Percentiles rank a stretch among this genome's conserved stretches.
Conservation (phyloP, 176 grass and related monocot genomes). For the Lolium multiflorum region DNA sequence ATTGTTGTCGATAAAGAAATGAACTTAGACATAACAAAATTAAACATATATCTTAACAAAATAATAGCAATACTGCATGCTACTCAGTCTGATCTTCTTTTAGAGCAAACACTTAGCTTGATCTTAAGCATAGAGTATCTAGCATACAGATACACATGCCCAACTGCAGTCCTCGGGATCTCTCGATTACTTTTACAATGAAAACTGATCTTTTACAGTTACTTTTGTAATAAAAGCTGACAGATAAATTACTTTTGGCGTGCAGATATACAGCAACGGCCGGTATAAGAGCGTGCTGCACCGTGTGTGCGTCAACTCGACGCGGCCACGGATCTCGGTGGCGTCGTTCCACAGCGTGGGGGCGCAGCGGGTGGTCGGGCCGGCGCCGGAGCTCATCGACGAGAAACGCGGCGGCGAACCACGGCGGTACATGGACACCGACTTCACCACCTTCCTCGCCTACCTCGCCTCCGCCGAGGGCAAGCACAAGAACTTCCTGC, state of each 20-base stretch:
- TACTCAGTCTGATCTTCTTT: not conserved
- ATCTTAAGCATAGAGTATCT: not conserved
- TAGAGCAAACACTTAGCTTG: not conserved
- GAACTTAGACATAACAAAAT: not conserved
- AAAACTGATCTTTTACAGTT: too few relatives aligned
- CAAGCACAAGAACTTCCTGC: constrained; percentile 89
- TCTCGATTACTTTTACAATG: too few relatives aligned
- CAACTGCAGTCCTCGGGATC: not conserved
- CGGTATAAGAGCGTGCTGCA: constrained; percentile 88
- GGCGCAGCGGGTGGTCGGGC: constrained; percentile 47
- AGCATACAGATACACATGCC: not conserved
- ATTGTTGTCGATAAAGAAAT: not conserved
- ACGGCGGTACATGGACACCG: constrained; percentile 77
- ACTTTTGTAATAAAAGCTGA: too few relatives aligned
- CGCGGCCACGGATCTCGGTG: constrained; percentile 65
- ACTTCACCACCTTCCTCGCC: constrained; percentile 81
- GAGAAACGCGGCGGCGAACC: constrained; percentile 29
- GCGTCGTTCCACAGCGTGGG: constrained; percentile 90
- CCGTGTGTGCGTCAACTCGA: constrained; percentile 74
- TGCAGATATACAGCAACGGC: constrained; percentile 92
- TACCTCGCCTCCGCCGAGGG: constrained; percentile 67
- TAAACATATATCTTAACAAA: not conserved
- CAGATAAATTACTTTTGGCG: not conserved
- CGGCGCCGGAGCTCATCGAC: constrained; percentile 63
- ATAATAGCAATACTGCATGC: not conserved